Evolutionary conservation across 257 asterid genomes (phyloP).

Genomic region (Capsicum pubescens): DNA sequence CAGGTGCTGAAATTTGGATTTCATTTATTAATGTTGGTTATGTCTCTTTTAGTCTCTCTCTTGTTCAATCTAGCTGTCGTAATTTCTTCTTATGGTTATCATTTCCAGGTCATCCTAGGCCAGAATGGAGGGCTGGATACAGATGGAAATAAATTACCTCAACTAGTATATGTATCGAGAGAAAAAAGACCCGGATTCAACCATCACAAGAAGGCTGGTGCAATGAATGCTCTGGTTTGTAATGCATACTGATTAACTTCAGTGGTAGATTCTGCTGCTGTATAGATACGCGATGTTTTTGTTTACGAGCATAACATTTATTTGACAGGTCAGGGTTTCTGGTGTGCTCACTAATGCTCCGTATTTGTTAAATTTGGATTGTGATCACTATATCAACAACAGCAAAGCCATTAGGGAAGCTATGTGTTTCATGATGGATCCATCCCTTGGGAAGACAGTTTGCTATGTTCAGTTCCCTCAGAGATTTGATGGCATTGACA

Average conservation of each 20-base stretch:
- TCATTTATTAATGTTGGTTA: background rate
- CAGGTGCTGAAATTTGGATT: constrained; percentile 33
- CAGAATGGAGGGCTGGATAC: constrained; percentile 36
- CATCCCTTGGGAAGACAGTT: constrained; percentile 28
- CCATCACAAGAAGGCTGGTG: constrained; percentile 53
- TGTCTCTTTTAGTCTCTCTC: background rate
- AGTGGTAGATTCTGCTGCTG: background rate
- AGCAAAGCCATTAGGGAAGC: constrained; percentile 43
- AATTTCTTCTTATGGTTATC: constrained; percentile 1
- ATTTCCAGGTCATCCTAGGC: constrained; percentile 42
- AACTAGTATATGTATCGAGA: constrained; percentile 43
- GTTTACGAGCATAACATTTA: background rate
- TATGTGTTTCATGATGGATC: constrained; percentile 46
- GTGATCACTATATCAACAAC: constrained; percentile 38
- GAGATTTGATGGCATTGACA: constrained; percentile 42
- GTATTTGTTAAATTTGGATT: constrained; percentile 41
- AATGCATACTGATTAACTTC: background rate
- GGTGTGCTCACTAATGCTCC: constrained; percentile 42
- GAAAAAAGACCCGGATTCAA: constrained; percentile 51
- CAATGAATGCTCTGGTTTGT: constrained; percentile 51
- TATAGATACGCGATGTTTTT: background rate
- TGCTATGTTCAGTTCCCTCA: constrained; percentile 43
- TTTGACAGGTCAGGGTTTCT: constrained; percentile 38
- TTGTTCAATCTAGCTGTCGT: background rate
- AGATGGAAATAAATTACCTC: constrained; percentile 39